Base-by-base conservation (phyloP, 495 filamentous ascomycete species). In the Trichoderma orchidacearum region DNA sequence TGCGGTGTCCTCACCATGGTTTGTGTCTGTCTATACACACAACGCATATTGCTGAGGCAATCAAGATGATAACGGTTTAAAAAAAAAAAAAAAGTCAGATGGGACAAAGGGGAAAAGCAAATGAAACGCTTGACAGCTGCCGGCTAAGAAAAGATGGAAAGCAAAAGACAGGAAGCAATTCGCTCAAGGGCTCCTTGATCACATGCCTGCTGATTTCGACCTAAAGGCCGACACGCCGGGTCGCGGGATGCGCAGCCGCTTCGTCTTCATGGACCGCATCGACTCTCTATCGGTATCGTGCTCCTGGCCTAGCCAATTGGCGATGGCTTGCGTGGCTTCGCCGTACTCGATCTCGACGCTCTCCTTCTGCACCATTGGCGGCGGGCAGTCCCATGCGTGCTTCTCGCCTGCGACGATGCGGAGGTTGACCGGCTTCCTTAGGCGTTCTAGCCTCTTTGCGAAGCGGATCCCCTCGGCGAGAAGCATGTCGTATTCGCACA, bases 401-500 rank as follows among this genome's bases (percentile, higher is more conserved):
- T 70, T 68, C 32, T 78, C 84, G 28, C 75, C 82, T 48, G 80
- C 75, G 15, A 90, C 78, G 60, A 85, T 74, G 60, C 78, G 79
- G 55, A 80, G 76, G 15, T 69, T 70, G 1, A 87, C 80, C 6
- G 68, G 72, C 67, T 89, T 89, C 7, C 79, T 77, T 21, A 81
- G 63, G 3, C 54, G 41, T 21, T 58, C 58, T 50, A 96, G 64
- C 3, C 89, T 74, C 28, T 78, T 73, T 7, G 83, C 77, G 53
- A 95, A 84, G 15, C 70, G 65, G 61, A 87, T 76, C 2, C 84
- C 90, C 66, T 96, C 92, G 2, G 78, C 77, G 34, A 90, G 72
- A 25, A 96, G 69, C 86, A 95, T 93, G 63, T 96, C 91, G 81
- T 84, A 94, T 69, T 96, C 91, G 68, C 89, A 95, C 45, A 96